Conservation (phyloP, 2,329 filamentous ascomycete species). For the Fusarium incarnatum region DNA sequence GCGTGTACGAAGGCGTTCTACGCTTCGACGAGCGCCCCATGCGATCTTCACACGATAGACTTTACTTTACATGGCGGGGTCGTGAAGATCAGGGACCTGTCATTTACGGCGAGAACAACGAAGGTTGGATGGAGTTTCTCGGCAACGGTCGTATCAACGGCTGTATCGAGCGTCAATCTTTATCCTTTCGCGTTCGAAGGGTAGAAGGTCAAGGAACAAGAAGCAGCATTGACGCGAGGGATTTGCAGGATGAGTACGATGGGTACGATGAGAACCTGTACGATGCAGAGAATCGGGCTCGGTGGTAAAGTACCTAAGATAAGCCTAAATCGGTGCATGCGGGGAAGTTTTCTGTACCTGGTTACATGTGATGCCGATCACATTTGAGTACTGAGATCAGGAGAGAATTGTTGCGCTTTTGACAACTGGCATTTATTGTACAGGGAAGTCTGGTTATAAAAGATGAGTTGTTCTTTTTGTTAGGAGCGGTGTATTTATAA, state of each 20-base stretch:
- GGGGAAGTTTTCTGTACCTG: constrained; percentile 4
- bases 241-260: constrained; percentile 48
- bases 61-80: constrained; percentile 54
- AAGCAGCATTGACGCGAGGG: constrained; percentile 45
- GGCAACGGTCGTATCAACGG: constrained; percentile 54
- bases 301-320: constrained; percentile 26
- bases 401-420: background rate
- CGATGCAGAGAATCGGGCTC: constrained; percentile 41
- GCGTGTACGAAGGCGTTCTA: constrained; percentile 57
- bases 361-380: constrained; percentile 23
- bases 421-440: background rate
- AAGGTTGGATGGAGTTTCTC: constrained; percentile 53
- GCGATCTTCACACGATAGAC: constrained; percentile 44
- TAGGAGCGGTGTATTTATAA: background rate
- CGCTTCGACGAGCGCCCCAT: constrained; percentile 53
- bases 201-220: constrained; percentile 45
- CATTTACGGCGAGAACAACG: constrained; percentile 43
- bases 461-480: constrained; percentile 5
- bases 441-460: background rate
- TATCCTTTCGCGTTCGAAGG: constrained; percentile 48
- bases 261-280: constrained; percentile 48
- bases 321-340: background rate
- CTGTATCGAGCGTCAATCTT: constrained; percentile 40
- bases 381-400: background rate
- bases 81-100: constrained; percentile 48